Percentiles rank a stretch among this genome's conserved stretches.
Conservation (phyloP, 73 alveolate species). For the Paramecium biaurelia region DNA sequence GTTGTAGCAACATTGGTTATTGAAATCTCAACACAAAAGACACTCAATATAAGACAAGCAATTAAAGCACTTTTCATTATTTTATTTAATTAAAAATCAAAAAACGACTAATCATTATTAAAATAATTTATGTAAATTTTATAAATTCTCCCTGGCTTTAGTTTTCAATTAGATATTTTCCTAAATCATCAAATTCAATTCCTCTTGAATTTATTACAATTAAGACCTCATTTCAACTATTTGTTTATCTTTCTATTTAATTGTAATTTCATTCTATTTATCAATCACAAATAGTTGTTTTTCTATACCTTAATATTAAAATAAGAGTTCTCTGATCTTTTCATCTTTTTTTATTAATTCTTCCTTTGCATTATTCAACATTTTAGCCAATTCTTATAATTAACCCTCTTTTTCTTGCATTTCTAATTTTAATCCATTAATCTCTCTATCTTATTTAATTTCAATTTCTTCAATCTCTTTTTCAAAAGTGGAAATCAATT, state of each 20-base stretch:
- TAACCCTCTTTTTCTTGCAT: not conserved
- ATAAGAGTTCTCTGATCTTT: not conserved
- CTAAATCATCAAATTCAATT: not conserved
- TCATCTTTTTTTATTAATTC: not conserved
- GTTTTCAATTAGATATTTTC: constrained; percentile 10
- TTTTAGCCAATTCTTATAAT: not conserved
- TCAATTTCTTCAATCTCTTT: constrained; percentile 44
- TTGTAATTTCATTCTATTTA: not conserved
- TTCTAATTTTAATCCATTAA: not conserved
- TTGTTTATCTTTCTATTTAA: not conserved
- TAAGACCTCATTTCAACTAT: not conserved
- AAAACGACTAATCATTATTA: constrained; percentile 41
- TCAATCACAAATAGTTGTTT: not conserved
- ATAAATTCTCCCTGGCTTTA: constrained; percentile 7
- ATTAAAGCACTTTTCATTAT: constrained; percentile 22
- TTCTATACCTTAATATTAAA: not conserved
- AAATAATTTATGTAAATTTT: constrained; percentile 41
- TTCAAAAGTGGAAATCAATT: not conserved
- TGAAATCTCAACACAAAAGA: not conserved
- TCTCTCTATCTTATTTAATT: constrained; percentile 1
- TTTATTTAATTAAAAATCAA: not conserved
- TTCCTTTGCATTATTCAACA: constrained; percentile 33
- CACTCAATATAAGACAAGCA: constrained; percentile 18
- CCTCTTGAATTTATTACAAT: not conserved
- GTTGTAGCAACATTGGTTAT: not conserved